phyloP scores from a whole-genome alignment of 306 rosid species.

The Oxytropis ochrocephala region DNA sequence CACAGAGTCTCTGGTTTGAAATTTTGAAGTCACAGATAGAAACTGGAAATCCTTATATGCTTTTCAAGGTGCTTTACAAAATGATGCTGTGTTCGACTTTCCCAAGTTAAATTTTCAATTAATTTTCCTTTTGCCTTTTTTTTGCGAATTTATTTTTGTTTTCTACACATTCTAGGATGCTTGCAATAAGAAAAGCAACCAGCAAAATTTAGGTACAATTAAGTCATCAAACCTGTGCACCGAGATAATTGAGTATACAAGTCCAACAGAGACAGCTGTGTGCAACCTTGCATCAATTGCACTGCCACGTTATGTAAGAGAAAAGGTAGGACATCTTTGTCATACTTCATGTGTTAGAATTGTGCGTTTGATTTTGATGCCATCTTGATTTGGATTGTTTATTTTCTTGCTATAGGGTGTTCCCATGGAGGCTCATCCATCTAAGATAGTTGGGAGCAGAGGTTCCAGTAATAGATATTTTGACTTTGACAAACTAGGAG shows the following conservation, averaged over 20 bases:
- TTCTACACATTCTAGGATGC: constrained; percentile 46
- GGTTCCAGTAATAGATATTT: constrained; percentile 67
- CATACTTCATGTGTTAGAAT: background rate
- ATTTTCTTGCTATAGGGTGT: constrained; percentile 42
- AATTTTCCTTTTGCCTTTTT: background rate
- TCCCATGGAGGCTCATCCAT: constrained; percentile 80
- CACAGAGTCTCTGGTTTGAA: constrained; percentile 90
- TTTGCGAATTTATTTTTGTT: background rate
- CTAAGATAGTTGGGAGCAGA: constrained; percentile 91
- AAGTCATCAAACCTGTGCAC: constrained; percentile 94
- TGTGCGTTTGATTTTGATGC: background rate
- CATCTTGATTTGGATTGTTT: constrained; percentile 3
- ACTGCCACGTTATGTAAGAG: constrained; percentile 86
- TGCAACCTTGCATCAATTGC: constrained; percentile 99
- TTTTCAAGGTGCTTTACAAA: constrained; percentile 60
- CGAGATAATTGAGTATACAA: constrained; percentile 82
- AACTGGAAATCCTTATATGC: constrained; percentile 98
- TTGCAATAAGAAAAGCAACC: constrained; percentile 90
- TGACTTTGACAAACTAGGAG: constrained; percentile 87
- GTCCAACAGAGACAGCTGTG: constrained; percentile 95
- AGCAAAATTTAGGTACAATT: constrained; percentile 89
- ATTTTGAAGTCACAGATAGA: constrained; percentile 85
- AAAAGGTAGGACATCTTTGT: constrained; percentile 51
- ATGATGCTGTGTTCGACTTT: background rate
- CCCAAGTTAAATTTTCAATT: background rate